Evolutionary conservation across 2,329 filamentous ascomycete species (phyloP), one percentile per base, ranked within the genome.

Genomic region (Lachnellula cervina): DNA sequence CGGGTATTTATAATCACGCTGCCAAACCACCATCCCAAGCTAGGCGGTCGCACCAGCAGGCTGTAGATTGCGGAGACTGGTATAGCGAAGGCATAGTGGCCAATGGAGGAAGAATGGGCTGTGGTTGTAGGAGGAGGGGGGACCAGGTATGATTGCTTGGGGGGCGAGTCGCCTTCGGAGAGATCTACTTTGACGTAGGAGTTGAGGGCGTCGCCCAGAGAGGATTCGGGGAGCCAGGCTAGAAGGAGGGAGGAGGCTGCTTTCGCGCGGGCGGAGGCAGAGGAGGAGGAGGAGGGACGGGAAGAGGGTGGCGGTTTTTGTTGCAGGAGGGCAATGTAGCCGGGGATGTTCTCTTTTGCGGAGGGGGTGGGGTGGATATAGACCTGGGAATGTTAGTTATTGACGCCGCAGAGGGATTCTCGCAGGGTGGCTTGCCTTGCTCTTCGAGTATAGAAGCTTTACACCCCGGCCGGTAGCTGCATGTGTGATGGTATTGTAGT

Each of bases 21-120:
- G 35, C 94, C 94, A 70, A 95, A 97, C 94, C 94, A 99, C 95
- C 94, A 99, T 16, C 94, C 95, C 7, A 96, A 74, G 70, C 90
- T 97, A 5, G 94, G 95, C 3, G 93, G 93, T 2, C 94, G 84
- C 40, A 99, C 86, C 7, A 96, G 79, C 5, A 99, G 79, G 28
- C 90, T 96, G 73, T 95, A 99, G 58, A 99, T 87, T 61, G 93
- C 89, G 62, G 84, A 90, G 32, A 97, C 81, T 1, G 94, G 94
- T 5, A 99, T 81, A 1, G 93, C 91, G 69, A 99, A 99, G 1
- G 94, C 85, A 70, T 96, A 97, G 48, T 88, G 83, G 4, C 92
- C 92, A 49, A 84, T 76, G 0, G 87, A 81, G 45, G 82, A 82
- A 58, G 80, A 79, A 69, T 92, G 88, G 1, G 84, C 82, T 0